phyloP scores from a whole-genome alignment of 257 asterid species.

The Przewalskia tangutica region DNA sequence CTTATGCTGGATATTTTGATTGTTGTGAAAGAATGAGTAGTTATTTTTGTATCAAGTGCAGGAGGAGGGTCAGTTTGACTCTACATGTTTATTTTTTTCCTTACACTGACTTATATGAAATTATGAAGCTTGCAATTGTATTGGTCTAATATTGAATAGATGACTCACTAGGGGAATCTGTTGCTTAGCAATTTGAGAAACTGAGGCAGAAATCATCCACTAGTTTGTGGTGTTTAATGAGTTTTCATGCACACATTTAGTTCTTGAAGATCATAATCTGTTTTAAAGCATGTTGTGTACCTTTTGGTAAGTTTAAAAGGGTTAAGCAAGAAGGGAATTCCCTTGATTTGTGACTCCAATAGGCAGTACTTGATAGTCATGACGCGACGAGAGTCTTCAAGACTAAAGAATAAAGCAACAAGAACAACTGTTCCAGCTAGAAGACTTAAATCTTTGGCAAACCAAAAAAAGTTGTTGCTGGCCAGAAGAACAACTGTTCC shows the following conservation, averaged over 20 bases:
- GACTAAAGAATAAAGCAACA: too few relatives aligned
- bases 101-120: background rate
- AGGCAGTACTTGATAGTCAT: too few relatives aligned
- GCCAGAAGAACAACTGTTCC: too few relatives aligned
- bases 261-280: background rate
- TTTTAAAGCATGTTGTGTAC: too few relatives aligned
- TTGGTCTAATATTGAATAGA: background rate
- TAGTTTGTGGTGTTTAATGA: background rate
- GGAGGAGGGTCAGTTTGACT: background rate
- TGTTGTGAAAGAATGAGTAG: background rate
- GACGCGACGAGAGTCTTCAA: too few relatives aligned
- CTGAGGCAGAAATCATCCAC: background rate
- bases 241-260: background rate
- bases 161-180: background rate
- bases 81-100: background rate
- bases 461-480: too few relatives aligned
- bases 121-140: background rate
- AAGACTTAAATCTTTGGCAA: too few relatives aligned
- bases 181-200: background rate
- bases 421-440: too few relatives aligned
- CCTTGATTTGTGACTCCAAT: too few relatives aligned
- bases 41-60: background rate
- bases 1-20: background rate
- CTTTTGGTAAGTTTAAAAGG: too few relatives aligned
- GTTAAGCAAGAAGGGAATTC: too few relatives aligned